Base-by-base conservation (phyloP, 179 eudicot genomes). In the Drosera spatulata region DNA sequence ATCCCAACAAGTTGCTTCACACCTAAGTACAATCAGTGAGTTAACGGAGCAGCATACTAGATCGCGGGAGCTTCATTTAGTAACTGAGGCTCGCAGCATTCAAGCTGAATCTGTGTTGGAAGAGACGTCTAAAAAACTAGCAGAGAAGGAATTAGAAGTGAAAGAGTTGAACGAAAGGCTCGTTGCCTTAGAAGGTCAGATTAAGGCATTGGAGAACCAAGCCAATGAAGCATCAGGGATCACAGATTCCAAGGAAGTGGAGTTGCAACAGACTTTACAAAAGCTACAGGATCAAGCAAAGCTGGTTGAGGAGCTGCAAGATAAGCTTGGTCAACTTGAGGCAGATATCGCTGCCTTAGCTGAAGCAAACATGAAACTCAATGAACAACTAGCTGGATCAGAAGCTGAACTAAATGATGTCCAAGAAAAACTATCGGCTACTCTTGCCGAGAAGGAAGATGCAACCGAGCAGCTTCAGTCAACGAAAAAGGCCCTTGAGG, bases 1-100 rank as follows among this genome's bases (percentile, higher is more conserved):
- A 57, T 63, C 75, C 59, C 64, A 77, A 61, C 79, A 85, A 69
- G 76, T 94, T 60, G 88, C 78, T 75, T 79, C 86, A 66, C 95
- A 90, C 66, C 52, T 74, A 74, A 80, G 61, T 63, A 83, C 85
- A 46, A 81, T 93, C 56, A 61, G 80, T n/a, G 94, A 90, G 68
- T 73, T 94, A 64, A 77, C 85, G 0, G 91, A 90, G 56, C 65
- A 79, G 63, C 91, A 86, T 69, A 71, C 96, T 0, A 80, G 71
- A 73, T 80, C 77, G 42, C 69, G 80, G 57, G 95, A 80, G 58
- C 81, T 73, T 65, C 87, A 86, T 43, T 64, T 73, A 59, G 79
- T 77, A 41, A 66, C 85, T 44, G 95, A 86, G 72, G 72, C 79
- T 66, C 87, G 79, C 56, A 69, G 76, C 70, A 59, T 69, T 54